These are phyloP conservation scores for Mucor piriformis DNA, from an alignment of 371 early-diverging fungal genomes.

Conservation along the genomic window DNA sequence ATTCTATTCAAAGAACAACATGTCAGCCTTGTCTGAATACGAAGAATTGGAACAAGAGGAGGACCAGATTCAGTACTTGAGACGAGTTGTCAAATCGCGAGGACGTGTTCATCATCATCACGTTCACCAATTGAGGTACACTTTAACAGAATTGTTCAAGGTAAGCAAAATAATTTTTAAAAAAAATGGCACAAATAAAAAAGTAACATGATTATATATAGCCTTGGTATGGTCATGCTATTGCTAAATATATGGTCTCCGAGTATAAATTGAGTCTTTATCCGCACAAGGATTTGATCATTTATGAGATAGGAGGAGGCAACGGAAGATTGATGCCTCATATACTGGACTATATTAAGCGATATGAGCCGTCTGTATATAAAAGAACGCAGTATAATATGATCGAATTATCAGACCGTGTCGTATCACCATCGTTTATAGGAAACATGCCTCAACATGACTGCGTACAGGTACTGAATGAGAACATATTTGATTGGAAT, in stretches of 20 bases:
- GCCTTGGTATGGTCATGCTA: conserved; percentile 84
- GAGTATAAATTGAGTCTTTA: conserved; percentile 64
- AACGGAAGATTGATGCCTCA: conserved; percentile 86
- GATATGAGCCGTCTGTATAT: conserved; percentile 77
- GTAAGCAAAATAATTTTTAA: conserved; percentile 34
- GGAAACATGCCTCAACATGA: conserved; percentile 37
- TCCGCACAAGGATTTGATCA: conserved; percentile 63
- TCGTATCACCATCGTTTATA: conserved; percentile 8
- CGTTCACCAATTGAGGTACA: conserved; percentile 89
- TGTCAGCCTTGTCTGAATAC: neutral
- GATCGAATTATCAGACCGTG: conserved; percentile 66
- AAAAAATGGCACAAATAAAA: neutral
- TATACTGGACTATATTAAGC: conserved; percentile 81
- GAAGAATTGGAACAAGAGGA: conserved; percentile 18
- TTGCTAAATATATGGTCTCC: conserved; percentile 84
- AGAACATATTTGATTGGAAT: conserved; percentile 87
- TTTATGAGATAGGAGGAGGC: conserved; percentile 94
- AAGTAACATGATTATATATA: conserved; percentile 19
- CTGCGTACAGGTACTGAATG: conserved; percentile 74
- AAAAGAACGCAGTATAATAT: conserved; percentile 75
- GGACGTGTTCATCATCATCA: conserved; percentile 8
- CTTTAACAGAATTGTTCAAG: conserved; percentile 94
- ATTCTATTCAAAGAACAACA: conserved; percentile 86
- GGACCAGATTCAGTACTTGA: conserved; percentile 12
- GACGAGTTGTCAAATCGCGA: conserved; percentile 4